Evolutionary conservation across 1,284 basidiomycete genomes (phyloP).

Genomic region (Omphalotus olearius): DNA sequence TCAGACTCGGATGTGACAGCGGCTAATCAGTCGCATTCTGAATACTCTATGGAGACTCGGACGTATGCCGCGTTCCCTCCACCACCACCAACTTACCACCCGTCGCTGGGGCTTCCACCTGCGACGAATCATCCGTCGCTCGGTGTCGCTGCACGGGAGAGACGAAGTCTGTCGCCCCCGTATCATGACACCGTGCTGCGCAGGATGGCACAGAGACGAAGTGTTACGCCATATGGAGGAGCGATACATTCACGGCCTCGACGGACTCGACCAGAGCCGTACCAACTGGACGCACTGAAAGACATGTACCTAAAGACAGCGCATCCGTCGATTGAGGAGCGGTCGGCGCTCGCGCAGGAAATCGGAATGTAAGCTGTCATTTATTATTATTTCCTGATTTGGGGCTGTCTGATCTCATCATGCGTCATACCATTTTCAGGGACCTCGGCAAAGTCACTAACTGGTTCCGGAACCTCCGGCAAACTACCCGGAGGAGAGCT

Average conservation of each 20-base stretch:
- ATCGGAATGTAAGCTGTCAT: constrained; percentile 58
- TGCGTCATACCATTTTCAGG: constrained; percentile 36
- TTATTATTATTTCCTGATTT: constrained; percentile 13
- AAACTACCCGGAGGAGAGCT: constrained; percentile 64
- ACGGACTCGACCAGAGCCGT: constrained; percentile 71
- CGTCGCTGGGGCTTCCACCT: constrained; percentile 20
- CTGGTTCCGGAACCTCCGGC: constrained; percentile 78
- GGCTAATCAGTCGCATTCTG: constrained; percentile 20
- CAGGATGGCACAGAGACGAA: constrained; percentile 36
- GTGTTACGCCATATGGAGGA: constrained; percentile 42
- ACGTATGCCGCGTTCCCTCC: constrained; percentile 43
- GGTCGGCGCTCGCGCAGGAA: constrained; percentile 63
- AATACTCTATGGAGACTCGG: constrained; percentile 32
- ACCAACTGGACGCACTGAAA: constrained; percentile 70
- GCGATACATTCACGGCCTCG: constrained; percentile 40
- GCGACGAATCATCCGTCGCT: constrained; percentile 28
- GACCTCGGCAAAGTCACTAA: constrained; percentile 81
- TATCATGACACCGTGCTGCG: constrained; percentile 31
- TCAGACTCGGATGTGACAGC: constrained; percentile 33
- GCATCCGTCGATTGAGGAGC: constrained; percentile 78
- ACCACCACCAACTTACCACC: constrained; percentile 41
- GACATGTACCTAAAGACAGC: constrained; percentile 60
- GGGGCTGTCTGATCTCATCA: constrained; percentile 8
- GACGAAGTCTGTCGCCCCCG: constrained; percentile 27
- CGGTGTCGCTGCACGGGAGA: constrained; percentile 17